A percentile compares a stretch with the other conserved stretches of the same genome.
These are phyloP conservation scores for Gamarada debralockiae DNA, from an alignment of 495 filamentous ascomycete genomes.

Conservation along the genomic window DNA sequence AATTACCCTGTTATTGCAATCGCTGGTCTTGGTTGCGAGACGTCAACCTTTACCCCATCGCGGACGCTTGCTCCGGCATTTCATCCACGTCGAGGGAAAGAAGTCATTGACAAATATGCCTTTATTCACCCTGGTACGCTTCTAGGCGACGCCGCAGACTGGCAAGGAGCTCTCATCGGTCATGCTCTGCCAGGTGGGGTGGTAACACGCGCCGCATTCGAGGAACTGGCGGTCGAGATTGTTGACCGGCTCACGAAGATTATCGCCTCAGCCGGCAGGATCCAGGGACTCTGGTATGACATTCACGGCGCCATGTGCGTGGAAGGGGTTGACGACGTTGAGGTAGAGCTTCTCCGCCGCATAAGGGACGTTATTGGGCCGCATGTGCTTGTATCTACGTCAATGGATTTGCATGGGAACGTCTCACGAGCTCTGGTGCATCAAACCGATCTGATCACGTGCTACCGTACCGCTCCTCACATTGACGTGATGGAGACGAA, in stretches of 20 bases:
- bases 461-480: slow-evolving; percentile 54
- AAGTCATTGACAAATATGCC: slow-evolving; percentile 43
- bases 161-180: slow-evolving; percentile 50
- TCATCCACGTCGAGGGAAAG: slow-evolving; percentile 42
- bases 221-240: slow-evolving; percentile 45
- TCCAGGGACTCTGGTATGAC: slow-evolving; percentile 55
- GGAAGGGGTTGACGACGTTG: slow-evolving; percentile 46
- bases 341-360: slow-evolving; percentile 46
- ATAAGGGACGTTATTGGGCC: slow-evolving; percentile 44
- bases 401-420: slow-evolving; percentile 57
- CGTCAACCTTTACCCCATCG: slow-evolving; percentile 51
- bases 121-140: slow-evolving; percentile 40
- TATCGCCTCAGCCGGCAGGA: slow-evolving; percentile 14
- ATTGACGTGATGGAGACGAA: slow-evolving; percentile 48
- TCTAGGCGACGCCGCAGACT: slow-evolving; percentile 40
- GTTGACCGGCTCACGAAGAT: slow-evolving; percentile 38
- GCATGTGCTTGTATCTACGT: slow-evolving; percentile 47
- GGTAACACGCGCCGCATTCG: slow-evolving; percentile 44
- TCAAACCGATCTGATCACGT: slow-evolving; percentile 50
- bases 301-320: slow-evolving; percentile 59
- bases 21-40: slow-evolving; percentile 54
- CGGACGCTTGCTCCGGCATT: slow-evolving; percentile 48
- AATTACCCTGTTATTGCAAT: slow-evolving; percentile 45
- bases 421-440: slow-evolving; percentile 48
- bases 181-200: slow-evolving; percentile 52